Conservation (phyloP, 2,329 filamentous ascomycete genomes). For the Tolypocladium amazonense region DNA sequence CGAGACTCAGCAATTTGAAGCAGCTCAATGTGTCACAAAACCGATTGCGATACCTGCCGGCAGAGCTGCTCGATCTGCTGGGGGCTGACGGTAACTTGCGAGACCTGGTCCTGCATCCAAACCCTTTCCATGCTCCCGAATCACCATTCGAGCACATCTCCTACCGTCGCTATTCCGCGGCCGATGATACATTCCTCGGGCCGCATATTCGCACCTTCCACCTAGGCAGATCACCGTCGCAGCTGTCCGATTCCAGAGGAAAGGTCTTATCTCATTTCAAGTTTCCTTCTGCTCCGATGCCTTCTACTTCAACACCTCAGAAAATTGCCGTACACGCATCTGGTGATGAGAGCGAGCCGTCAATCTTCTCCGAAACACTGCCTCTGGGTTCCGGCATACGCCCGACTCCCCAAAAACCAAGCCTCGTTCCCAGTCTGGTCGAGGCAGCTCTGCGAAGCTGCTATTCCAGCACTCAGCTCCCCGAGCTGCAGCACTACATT, state of each 20-base stretch:
- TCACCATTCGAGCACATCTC: conserved; percentile 1
- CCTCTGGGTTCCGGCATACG: conserved; percentile 3
- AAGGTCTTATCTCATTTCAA: conserved; percentile 17
- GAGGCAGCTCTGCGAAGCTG: conserved; percentile 39
- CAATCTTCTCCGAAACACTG: neutral
- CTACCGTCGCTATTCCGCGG: neutral
- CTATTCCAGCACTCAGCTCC: conserved; percentile 29
- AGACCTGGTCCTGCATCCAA: conserved; percentile 48
- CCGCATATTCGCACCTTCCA: conserved; percentile 13
- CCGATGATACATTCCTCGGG: neutral
- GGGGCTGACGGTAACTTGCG: conserved; percentile 31
- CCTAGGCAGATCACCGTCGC: conserved; percentile 19
- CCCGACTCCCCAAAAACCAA: conserved; percentile 10
- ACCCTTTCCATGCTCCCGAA: conserved; percentile 44
- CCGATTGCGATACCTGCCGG: conserved; percentile 47
- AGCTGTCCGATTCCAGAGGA: conserved; percentile 19
- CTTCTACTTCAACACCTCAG: conserved; percentile 7
- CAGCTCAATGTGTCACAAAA: conserved; percentile 60
- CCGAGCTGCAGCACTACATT: conserved; percentile 31
- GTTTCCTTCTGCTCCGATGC: conserved; percentile 11
- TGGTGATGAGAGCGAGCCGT: conserved; percentile 2
- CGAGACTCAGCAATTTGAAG: conserved; percentile 44
- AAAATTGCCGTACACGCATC: conserved; percentile 11
- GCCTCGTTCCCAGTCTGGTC: conserved; percentile 36
- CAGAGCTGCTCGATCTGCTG: conserved; percentile 50